Percentiles rank a stretch among this genome's conserved stretches.
These are phyloP conservation scores for Lactarius indigo DNA, from an alignment of 768 basidiomycete genomes.

Conservation along the genomic window DNA sequence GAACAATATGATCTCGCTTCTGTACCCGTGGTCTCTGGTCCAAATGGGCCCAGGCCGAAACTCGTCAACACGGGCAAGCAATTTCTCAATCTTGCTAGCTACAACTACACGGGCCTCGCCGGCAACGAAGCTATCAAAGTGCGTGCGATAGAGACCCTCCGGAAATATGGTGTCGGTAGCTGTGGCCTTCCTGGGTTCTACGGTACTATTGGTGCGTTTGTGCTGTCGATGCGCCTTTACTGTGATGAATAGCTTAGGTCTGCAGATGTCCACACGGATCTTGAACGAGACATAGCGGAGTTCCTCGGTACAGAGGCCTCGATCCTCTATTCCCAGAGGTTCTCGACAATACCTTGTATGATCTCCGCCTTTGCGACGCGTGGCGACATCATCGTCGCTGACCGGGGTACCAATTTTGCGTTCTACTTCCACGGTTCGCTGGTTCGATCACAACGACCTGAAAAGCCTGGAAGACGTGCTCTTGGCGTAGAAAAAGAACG, in stretches of 20 bases:
- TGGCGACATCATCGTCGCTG: constrained; percentile 96
- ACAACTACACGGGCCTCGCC: constrained; percentile 88
- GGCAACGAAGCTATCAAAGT: constrained; percentile 89
- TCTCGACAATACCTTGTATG: too few species aligned
- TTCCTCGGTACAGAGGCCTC: background rate
- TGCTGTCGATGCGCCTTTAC: background rate
- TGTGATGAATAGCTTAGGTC: background rate
- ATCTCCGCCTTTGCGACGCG: constrained; percentile 29
- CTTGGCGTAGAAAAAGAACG: constrained; percentile 78
- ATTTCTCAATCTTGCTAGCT: constrained; percentile 80
- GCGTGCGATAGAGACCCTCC: constrained; percentile 75
- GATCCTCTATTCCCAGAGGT: background rate
- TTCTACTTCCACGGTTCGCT: constrained; percentile 83
- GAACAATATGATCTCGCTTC: constrained; percentile 66
- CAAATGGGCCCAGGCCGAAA: constrained; percentile 80
- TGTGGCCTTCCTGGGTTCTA: constrained; percentile 98
- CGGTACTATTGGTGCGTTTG: constrained; percentile 79
- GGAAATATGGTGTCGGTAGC: constrained; percentile 88
- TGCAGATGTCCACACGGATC: constrained; percentile 79
- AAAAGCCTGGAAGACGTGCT: constrained; percentile 90
- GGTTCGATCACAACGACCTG: constrained; percentile 96
- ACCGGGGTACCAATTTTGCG: constrained; percentile 95
- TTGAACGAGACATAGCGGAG: background rate
- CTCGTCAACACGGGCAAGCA: constrained; percentile 67
- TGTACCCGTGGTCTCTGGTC: constrained; percentile 75